phyloP scores from a whole-genome alignment of 331 rosid genomes.

The Malus hybrid region DNA sequence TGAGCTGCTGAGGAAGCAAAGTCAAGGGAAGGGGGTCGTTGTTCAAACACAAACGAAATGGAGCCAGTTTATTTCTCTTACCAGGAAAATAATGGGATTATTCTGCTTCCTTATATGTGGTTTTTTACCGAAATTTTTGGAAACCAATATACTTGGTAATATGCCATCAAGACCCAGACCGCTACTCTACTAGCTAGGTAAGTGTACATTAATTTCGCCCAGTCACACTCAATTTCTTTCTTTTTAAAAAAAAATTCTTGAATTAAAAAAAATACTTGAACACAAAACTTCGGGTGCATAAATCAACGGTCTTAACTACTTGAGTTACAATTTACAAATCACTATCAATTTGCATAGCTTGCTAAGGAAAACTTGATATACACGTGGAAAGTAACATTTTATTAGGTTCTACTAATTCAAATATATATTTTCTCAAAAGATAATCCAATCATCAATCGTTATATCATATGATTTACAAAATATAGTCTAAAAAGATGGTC shows the following conservation, averaged over 20 bases:
- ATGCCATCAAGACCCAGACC: background rate
- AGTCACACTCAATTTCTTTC: background rate
- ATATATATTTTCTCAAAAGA: too few relatives aligned
- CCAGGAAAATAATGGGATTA: background rate
- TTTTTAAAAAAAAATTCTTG: background rate
- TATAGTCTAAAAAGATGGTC: too few relatives aligned
- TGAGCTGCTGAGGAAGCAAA: background rate
- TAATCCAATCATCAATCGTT: too few relatives aligned
- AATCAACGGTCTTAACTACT: background rate
- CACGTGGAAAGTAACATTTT: background rate
- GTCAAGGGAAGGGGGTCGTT: conserved; percentile 23
- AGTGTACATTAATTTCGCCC: background rate
- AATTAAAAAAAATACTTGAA: background rate
- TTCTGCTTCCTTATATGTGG: background rate
- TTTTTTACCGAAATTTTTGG: background rate
- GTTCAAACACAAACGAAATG: background rate
- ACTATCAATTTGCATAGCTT: background rate
- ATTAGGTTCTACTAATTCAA: background rate
- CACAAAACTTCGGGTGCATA: background rate
- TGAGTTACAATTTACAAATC: background rate
- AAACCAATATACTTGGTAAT: background rate
- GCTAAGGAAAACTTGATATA: background rate
- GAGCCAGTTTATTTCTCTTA: background rate
- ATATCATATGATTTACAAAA: too few relatives aligned
- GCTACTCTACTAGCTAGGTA: background rate